phyloP scores from a whole-genome alignment of 208 protist species.

The Crithidia acanthocephali region DNA sequence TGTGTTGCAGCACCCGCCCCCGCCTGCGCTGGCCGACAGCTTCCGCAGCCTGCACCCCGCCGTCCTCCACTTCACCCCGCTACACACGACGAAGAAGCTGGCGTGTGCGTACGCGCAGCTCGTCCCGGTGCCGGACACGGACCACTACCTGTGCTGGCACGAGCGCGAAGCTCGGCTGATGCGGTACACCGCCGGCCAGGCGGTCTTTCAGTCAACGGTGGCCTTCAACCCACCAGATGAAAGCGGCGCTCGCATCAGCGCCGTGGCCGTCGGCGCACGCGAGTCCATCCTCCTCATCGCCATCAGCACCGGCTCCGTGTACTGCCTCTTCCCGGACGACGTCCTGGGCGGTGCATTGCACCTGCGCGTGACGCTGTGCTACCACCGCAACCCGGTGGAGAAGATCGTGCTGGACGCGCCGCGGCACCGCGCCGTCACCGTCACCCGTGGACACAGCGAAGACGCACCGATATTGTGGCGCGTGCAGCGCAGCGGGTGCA shows the following conservation, averaged over 20 bases:
- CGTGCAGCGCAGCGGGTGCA: slow-evolving; percentile 56
- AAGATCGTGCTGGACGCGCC: slow-evolving; percentile 52
- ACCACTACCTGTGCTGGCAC: slow-evolving; percentile 74
- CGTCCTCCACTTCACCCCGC: slow-evolving; percentile 52
- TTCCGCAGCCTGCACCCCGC: slow-evolving; percentile 39
- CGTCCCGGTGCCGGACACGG: slow-evolving; percentile 59
- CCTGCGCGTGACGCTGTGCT: slow-evolving; percentile 58
- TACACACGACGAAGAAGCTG: slow-evolving; percentile 35
- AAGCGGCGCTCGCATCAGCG: slow-evolving; percentile 55
- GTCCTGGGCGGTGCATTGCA: slow-evolving; percentile 30
- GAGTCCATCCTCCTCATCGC: slow-evolving; percentile 75
- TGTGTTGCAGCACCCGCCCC: slow-evolving; percentile 37
- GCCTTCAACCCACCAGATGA: slow-evolving; percentile 52
- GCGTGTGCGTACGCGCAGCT: slow-evolving; percentile 45
- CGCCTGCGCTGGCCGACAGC: slow-evolving; percentile 32
- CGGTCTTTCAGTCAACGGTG: slow-evolving; percentile 56
- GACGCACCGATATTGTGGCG: slow-evolving; percentile 82
- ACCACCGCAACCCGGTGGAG: slow-evolving; percentile 67
- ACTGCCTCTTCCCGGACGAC: slow-evolving; percentile 65
- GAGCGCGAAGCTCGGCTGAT: slow-evolving; percentile 60
- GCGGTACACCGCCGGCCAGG: slow-evolving; percentile 50
- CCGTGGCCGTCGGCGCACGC: slow-evolving; percentile 54
- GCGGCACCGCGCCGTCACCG: slow-evolving; percentile 63
- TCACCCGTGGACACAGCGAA: slow-evolving; percentile 43
- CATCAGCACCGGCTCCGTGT: slow-evolving; percentile 64